Percentiles rank a stretch among this genome's conserved stretches.
phyloP scores from a whole-genome alignment of 352 stramenopile species.

The Phytophthora pinifolia region DNA sequence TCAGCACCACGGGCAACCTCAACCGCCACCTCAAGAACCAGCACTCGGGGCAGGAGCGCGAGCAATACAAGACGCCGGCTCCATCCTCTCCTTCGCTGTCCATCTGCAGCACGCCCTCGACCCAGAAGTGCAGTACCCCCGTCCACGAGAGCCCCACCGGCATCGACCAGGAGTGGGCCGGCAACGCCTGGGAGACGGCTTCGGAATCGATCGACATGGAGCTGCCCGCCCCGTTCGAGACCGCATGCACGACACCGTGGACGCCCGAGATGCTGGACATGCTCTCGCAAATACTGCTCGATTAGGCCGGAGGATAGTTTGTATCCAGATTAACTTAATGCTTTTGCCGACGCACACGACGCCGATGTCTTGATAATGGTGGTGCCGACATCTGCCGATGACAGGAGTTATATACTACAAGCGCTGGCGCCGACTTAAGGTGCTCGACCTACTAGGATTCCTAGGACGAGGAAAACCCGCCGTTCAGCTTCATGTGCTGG shows the following conservation, averaged over 20 bases:
- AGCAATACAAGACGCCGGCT: slow-evolving; percentile 13
- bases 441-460: too few species aligned
- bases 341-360: not conserved
- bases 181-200: slow-evolving; percentile 22
- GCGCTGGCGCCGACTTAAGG: too few species aligned
- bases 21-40: slow-evolving; percentile 54
- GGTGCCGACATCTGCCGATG: not conserved
- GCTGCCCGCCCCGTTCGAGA: slow-evolving; percentile 27
- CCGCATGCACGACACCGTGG: slow-evolving; percentile 36
- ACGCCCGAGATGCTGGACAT: slow-evolving; percentile 44
- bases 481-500: not conserved
- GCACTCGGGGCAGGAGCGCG: slow-evolving; percentile 30
- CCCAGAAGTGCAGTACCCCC: slow-evolving; percentile 19
- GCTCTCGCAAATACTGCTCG: slow-evolving; percentile 36
- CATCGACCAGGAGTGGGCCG: slow-evolving; percentile 33
- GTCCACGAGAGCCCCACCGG: slow-evolving; percentile 32
- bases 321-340: slow-evolving; percentile 27
- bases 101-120: slow-evolving; percentile 26
- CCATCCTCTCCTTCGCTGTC: slow-evolving; percentile 12
- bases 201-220: slow-evolving; percentile 19
- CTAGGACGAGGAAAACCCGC: too few species aligned
- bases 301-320: slow-evolving; percentile 27
- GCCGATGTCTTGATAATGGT: slow-evolving; percentile 12
- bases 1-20: slow-evolving; percentile 54
- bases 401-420: too few species aligned